Evolutionary conservation across 1,284 basidiomycete genomes (phyloP), one percentile per base, ranked within the genome.

Genomic region (Grifola frondosa): DNA sequence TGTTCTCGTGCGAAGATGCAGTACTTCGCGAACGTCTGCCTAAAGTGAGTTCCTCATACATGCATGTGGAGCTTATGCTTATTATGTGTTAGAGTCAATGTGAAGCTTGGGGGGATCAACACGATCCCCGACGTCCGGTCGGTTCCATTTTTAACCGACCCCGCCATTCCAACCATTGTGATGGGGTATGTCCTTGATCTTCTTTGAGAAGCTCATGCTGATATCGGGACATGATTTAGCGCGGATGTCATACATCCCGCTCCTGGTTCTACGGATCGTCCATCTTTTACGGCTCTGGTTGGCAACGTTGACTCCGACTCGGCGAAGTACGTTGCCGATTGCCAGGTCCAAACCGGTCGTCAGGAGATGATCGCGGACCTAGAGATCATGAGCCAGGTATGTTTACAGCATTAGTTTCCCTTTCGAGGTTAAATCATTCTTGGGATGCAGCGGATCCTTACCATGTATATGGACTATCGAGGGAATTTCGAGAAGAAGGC

Each of bases 171-270:
- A 1, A 85, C 85, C 1, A 75, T 89, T 11, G 77, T 89, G 37
- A 82, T 88, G 75, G 85, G 77, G 62, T 50, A 62, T 50, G 33
- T 49, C 41, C 19, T 13, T 30, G 24, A 30, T 17, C n/a, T 39
- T 12, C 21, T 5, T 34, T 22, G 9, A 5, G n/a, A 28, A 21
- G 16, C 5, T 21, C 12, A 21, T 23, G 20, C 15, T 36, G n/a
- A n/a, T 29, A n/a, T 23, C 19, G 25, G 9, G n/a, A n/a, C n/a
- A 42, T 16, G 41, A 17, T 47, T 46, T 78, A 79, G 83, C 54
- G 82, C 85, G n/a, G 84, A 89, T 62, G 84, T 85, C 25, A 82
- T 86, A 17, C 86, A 89, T 57, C 86, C 87, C 11, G 74, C 84
- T 11, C 83, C 86, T 19, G 85, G 86, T 9, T 75, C 81, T 0